Conservation (phyloP, 2,329 filamentous ascomycete genomes). For the Neonectria hederae region DNA sequence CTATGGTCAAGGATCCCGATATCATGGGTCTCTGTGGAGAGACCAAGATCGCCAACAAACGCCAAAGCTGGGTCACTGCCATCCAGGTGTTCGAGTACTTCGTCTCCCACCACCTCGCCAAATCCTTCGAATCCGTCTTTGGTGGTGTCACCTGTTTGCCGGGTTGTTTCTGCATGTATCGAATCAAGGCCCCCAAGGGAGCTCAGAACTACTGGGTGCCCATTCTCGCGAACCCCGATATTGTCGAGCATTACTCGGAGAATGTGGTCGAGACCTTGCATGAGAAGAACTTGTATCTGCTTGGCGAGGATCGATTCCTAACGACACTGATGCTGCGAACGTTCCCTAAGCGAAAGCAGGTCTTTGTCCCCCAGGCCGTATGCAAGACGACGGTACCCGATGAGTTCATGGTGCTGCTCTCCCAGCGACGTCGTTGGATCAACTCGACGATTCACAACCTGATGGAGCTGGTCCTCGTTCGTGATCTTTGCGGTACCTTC, state of each 20-base stretch:
- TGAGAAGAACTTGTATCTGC: conserved; percentile 92
- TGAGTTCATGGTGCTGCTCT: conserved; percentile 88
- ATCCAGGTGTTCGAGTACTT: conserved; percentile 99
- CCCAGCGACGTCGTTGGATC: conserved; percentile 97
- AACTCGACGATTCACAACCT: conserved; percentile 99
- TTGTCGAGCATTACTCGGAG: conserved; percentile 99
- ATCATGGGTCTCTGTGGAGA: conserved; percentile 99
- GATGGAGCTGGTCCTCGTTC: conserved; percentile 95
- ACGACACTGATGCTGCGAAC: conserved; percentile 98
- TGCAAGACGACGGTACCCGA: conserved; percentile 99
- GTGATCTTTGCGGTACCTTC: conserved; percentile 97
- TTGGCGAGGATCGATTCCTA: conserved; percentile 94
- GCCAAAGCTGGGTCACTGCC: conserved; percentile 91
- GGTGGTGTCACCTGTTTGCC: conserved; percentile 98
- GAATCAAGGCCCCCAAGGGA: conserved; percentile 98
- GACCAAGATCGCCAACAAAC: conserved; percentile 99
- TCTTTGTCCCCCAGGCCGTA: conserved; percentile 97
- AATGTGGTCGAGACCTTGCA: conserved; percentile 98
- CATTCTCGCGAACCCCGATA: conserved; percentile 96
- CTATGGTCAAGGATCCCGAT: conserved; percentile 98
- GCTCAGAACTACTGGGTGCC: conserved; percentile 99
- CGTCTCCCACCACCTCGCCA: conserved; percentile 96
- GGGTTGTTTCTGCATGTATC: conserved; percentile 99
- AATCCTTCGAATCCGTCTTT: conserved; percentile 98
- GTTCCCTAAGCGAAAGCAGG: conserved; percentile 98